These are phyloP conservation scores for Secale cereale DNA, from an alignment of 176 grass and related monocot species.

Conservation along the genomic window DNA sequence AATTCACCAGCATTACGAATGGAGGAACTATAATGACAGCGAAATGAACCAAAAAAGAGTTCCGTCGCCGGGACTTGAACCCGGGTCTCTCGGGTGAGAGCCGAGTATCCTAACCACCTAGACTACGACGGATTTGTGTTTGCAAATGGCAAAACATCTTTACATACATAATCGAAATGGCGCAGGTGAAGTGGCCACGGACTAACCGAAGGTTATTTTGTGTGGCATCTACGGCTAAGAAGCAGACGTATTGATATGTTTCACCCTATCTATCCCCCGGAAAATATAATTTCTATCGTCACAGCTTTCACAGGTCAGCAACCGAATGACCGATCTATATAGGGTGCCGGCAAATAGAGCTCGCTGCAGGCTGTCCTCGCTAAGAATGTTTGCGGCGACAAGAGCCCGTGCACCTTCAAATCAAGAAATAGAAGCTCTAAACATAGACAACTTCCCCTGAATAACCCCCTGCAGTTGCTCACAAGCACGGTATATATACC, in stretches of 20 bases:
- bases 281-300: background rate
- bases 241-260: no score
- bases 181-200: no score
- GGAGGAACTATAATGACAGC: no score
- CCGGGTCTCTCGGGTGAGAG: constrained; percentile 96
- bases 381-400: background rate
- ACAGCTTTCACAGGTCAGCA: background rate
- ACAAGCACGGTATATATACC: background rate
- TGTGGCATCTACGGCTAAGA: no score
- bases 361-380: background rate
- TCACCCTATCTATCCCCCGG: no score
- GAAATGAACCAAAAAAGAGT: no score
- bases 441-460: background rate
- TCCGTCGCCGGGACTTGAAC: constrained; percentile 87
- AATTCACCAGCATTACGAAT: no score
- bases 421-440: background rate
- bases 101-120: constrained; percentile 97
- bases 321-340: background rate
- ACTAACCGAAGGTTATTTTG: no score
- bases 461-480: background rate
- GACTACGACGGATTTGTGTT: constrained; percentile 55
- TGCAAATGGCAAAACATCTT: rapidly evolving
- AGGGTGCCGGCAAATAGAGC: background rate
- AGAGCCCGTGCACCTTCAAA: background rate
- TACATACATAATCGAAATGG: no score